phyloP scores from a whole-genome alignment of 2,329 filamentous ascomycete genomes.

The Ophiostoma ulmi region DNA sequence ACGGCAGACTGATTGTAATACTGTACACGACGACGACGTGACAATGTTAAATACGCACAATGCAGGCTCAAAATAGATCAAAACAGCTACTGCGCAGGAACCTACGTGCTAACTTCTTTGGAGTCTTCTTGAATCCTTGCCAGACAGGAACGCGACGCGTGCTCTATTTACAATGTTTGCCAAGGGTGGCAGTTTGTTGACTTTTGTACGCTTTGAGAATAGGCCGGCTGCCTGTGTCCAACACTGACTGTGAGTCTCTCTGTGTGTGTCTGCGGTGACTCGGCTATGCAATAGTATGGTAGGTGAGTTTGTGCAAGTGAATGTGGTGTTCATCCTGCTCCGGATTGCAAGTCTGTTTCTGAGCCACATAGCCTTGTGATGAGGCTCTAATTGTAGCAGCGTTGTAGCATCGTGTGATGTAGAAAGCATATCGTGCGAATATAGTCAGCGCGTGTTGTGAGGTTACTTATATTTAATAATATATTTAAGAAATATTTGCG shows the following conservation, averaged over 20 bases:
- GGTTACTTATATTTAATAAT: no score
- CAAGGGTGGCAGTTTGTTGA: conserved; percentile 1
- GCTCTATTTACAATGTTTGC: background rate
- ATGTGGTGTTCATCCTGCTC: background rate
- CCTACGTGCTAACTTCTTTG: background rate
- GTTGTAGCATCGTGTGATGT: background rate
- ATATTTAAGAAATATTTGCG: no score
- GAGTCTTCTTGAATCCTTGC: background rate
- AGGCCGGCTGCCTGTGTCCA: background rate
- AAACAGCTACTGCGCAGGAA: background rate
- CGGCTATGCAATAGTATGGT: background rate
- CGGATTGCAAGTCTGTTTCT: background rate
- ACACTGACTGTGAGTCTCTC: background rate
- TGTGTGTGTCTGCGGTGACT: background rate
- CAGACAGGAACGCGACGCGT: background rate
- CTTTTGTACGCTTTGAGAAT: conserved; percentile 2
- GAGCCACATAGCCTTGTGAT: background rate
- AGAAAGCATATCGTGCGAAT: background rate
- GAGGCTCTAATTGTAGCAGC: background rate
- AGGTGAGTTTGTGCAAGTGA: background rate
- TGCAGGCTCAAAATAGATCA: background rate
- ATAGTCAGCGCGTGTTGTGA: background rate
- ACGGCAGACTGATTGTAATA: background rate
- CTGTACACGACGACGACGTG: background rate
- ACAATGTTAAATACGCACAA: background rate